Base-by-base conservation (phyloP, 106 monocot species). In the Allium sativum region DNA sequence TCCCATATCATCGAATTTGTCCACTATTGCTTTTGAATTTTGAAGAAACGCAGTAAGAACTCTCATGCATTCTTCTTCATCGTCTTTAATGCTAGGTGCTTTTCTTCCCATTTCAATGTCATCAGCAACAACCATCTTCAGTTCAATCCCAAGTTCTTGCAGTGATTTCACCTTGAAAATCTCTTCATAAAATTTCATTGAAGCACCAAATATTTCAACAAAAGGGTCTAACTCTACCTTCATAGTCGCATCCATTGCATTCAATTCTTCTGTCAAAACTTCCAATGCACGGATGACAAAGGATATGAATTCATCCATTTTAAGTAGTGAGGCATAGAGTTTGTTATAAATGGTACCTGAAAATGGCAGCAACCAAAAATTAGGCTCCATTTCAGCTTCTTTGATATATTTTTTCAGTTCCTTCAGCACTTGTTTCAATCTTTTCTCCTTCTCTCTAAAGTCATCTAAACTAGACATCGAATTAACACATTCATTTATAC, bases 291-390 rank as follows among this genome's bases (percentile, higher is more conserved):
- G 59, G 18, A 12, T 44, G 20, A 76, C 15, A 45, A 88, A 76
- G 21, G 61, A 62, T 21, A 84, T 44, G 7, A 88, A 55, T 41
- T 88, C 75, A 41, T 22, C 77, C 56, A 75, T 76, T 53, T 70
- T 84, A 17, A 55, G 21, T n/a, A 88, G 50, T 19, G 77, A 78
- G 18, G 42, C 51, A 15, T 60, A 62, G 4, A 84, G 66, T 46
- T 88, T 78, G 19, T 69, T 45, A 10, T 80, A 88, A 13, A 63
- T 58, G 57, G 66, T 45, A 16, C 8, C 18, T 8, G 68, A 73
- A 69, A 88, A 80, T 22, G 88, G 88, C 55, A 67, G 44, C 66
- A 80, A 80, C 83, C 83, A 88, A 21, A 81, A 70, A 57, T 80
- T 81, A 7, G 88, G 88, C 65, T 88, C 88, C 8, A 45, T 22